phyloP scores from a whole-genome alignment of 148 eudicot genomes.

The Nepenthes gracilis region DNA sequence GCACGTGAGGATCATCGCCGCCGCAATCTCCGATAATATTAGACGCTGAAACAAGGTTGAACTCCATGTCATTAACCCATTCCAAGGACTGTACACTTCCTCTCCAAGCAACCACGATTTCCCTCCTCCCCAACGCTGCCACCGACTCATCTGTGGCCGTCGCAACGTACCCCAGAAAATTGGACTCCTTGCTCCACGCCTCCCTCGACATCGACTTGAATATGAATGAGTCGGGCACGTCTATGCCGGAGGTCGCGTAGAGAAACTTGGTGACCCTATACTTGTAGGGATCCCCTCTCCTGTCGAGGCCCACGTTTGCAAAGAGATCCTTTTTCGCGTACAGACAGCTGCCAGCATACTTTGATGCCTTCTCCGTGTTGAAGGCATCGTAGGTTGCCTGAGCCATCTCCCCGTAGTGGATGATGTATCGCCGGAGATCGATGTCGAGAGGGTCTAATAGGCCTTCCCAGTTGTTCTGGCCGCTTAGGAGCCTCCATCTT shows the following conservation, averaged over 20 bases:
- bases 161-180: conserved; percentile 72
- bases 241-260: conserved; percentile 61
- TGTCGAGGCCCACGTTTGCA: conserved; percentile 17
- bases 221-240: conserved; percentile 48
- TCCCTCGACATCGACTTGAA: conserved; percentile 55
- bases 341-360: conserved; percentile 18
- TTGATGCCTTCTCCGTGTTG: conserved; percentile 36
- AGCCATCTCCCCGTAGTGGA: conserved; percentile 77
- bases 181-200: conserved; percentile 75
- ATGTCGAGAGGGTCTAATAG: conserved; percentile 55
- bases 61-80: conserved; percentile 64
- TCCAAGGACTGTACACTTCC: conserved; percentile 53
- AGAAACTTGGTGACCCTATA: conserved; percentile 58
- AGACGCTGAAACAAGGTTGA: conserved; percentile 30
- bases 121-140: conserved; percentile 49
- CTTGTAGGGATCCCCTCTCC: conserved; percentile 28
- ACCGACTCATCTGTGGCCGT: conserved; percentile 59
- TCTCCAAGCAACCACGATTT: conserved; percentile 70
- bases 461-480: conserved; percentile 47
- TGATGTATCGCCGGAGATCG: conserved; percentile 51
- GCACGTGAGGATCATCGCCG: conserved; percentile 35
- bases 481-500: conserved; percentile 60
- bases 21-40: conserved; percentile 30
- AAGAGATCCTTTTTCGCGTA: conserved; percentile 15
- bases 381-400: conserved; percentile 71